Conservation (phyloP, 306 rosid species). For the Quercus glauca region DNA sequence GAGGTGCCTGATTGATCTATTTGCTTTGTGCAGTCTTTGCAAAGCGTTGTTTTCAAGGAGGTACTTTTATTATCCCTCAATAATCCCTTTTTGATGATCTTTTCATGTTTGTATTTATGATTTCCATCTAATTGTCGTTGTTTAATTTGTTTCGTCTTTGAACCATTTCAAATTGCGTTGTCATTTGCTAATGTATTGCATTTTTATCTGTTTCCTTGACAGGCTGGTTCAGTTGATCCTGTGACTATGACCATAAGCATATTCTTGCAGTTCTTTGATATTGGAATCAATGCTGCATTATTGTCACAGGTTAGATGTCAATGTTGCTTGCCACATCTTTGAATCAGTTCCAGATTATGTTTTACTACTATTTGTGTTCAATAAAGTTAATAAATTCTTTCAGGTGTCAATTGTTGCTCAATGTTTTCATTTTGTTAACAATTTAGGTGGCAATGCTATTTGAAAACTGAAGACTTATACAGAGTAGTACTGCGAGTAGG, state of each 20-base stretch:
- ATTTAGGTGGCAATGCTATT: neutral
- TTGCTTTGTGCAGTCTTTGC: conserved; percentile 80
- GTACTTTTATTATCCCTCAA: conserved; percentile 34
- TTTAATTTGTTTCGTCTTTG: conserved; percentile 1
- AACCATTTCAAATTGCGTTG: neutral
- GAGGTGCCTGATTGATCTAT: conserved; percentile 40
- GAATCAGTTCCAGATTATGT: conserved; percentile 12
- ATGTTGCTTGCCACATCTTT: conserved; percentile 4
- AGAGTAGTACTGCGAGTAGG: neutral
- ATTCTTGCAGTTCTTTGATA: conserved; percentile 93
- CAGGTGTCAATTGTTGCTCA: neutral
- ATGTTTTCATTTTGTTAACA: neutral
- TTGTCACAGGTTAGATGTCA: conserved; percentile 77
- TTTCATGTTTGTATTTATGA: neutral
- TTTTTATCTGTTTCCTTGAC: conserved; percentile 29
- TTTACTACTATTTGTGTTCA: neutral
- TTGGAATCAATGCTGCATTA: conserved; percentile 89
- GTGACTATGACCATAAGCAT: conserved; percentile 84
- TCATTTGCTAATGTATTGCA: conserved; percentile 4
- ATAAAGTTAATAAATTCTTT: neutral
- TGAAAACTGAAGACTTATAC: neutral
- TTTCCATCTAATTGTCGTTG: neutral
- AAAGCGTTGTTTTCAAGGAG: conserved; percentile 99
- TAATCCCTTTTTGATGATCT: conserved; percentile 4
- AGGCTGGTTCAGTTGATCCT: conserved; percentile 99